Conservation (phyloP, 176 grass and related monocot species). For the Raddia guianensis region DNA sequence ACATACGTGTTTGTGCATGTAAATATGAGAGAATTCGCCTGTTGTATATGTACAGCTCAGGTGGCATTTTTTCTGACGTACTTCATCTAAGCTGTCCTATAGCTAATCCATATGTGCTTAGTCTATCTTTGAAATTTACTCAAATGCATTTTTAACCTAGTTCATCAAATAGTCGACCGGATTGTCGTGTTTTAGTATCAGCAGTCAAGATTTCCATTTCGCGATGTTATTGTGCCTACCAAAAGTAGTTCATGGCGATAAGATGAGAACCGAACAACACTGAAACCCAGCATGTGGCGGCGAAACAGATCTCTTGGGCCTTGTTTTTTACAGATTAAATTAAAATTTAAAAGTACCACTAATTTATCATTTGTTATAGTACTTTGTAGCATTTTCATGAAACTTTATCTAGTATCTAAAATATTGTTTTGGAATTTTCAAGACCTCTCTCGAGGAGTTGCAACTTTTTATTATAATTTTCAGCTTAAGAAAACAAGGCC, state of each 20-base stretch:
- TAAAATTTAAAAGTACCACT: too few relatives aligned
- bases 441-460: too few relatives aligned
- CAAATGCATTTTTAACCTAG: neutral
- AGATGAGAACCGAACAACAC: neutral
- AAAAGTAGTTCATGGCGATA: neutral
- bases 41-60: constrained; percentile 39
- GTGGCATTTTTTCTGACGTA: constrained; percentile 29
- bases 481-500: too few relatives aligned
- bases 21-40: constrained; percentile 42
- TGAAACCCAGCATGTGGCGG: neutral
- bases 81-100: constrained; percentile 31
- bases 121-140: neutral
- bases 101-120: constrained; percentile 14
- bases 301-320: neutral
- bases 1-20: constrained; percentile 50
- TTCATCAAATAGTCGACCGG: constrained; percentile 1
- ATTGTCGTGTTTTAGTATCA: neutral
- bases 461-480: too few relatives aligned
- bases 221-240: neutral
- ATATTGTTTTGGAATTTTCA: too few relatives aligned
- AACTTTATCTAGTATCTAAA: too few relatives aligned
- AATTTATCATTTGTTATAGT: too few relatives aligned
- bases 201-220: too few relatives aligned
- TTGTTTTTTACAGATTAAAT: too few relatives aligned
- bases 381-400: too few relatives aligned